These are phyloP conservation scores for Fusarium sp. DNA, from an alignment of 2,329 filamentous ascomycete species.

Conservation along the genomic window DNA sequence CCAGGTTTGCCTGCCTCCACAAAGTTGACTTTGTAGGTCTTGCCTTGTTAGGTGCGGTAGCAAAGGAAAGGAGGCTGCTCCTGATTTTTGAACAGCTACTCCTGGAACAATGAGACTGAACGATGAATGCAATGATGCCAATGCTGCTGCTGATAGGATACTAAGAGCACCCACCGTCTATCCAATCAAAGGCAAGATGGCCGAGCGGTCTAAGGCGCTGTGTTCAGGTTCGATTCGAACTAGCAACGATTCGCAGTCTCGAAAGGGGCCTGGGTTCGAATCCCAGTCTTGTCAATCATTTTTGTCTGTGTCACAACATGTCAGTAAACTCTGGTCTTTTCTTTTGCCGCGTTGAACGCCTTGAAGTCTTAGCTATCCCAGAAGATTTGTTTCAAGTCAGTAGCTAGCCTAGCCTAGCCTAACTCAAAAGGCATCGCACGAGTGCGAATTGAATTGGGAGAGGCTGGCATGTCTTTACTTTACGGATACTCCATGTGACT, in stretches of 20 bases:
- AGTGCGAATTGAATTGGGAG: neutral
- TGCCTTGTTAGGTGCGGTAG: too few relatives aligned
- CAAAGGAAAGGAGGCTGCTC: neutral
- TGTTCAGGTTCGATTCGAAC: constrained; percentile 4
- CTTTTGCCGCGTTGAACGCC: neutral
- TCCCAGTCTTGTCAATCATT: neutral
- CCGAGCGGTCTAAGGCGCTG: constrained; percentile 6
- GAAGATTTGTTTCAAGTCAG: fast-evolving
- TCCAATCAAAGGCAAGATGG: constrained; percentile 5
- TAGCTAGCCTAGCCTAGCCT: too few relatives aligned
- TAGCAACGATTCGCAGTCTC: constrained; percentile 3
- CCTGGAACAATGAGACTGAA: neutral
- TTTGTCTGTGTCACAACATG: fast-evolving
- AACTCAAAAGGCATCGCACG: neutral
- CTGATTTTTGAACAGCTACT: neutral
- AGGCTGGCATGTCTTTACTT: neutral
- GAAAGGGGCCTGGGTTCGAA: constrained; percentile 8
- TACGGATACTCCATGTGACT: neutral
- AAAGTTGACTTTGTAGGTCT: too few relatives aligned
- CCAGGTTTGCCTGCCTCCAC: too few relatives aligned
- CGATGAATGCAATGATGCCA: fast-evolving
- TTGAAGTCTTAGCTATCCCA: neutral
- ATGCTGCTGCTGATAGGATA: fast-evolving
- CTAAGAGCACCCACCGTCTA: fast-evolving
- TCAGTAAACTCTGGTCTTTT: fast-evolving